Percentiles rank a stretch among this genome's conserved stretches.
These are phyloP conservation scores for Arachnopeziza araneosa DNA, from an alignment of 2,329 filamentous ascomycete species.

Conservation along the genomic window DNA sequence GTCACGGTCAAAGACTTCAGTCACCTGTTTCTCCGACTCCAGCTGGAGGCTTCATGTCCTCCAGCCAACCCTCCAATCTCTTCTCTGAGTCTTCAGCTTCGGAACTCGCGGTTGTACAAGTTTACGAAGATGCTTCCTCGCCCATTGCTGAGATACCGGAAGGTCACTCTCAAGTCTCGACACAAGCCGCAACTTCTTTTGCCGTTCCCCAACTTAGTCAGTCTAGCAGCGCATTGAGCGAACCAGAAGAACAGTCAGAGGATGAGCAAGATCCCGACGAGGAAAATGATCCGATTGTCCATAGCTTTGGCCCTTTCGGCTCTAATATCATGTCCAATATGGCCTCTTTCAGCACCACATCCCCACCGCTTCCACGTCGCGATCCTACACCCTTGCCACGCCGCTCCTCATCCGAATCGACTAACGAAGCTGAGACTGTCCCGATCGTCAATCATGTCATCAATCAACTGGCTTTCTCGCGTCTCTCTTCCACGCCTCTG, in stretches of 20 bases:
- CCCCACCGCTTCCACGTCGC: slow-evolving; percentile 43
- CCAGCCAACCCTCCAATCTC: slow-evolving; percentile 20
- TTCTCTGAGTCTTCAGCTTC: slow-evolving; percentile 37
- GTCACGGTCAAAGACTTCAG: slow-evolving; percentile 50
- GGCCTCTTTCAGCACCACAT: slow-evolving; percentile 66
- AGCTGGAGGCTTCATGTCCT: slow-evolving; percentile 5
- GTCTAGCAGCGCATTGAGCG: slow-evolving; percentile 49
- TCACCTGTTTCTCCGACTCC: slow-evolving; percentile 75
- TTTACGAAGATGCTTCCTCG: slow-evolving; percentile 66
- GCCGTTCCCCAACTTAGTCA: slow-evolving; percentile 18
- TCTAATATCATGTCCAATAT: slow-evolving; percentile 79
- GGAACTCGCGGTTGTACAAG: slow-evolving; percentile 47
- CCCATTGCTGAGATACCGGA: slow-evolving; percentile 38
- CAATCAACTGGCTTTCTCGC: slow-evolving; percentile 93
- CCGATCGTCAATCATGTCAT: slow-evolving; percentile 76
- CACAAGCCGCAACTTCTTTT: slow-evolving; percentile 24
- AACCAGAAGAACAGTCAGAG: slow-evolving; percentile 62
- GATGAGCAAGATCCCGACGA: slow-evolving; percentile 81
- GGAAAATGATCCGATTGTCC: slow-evolving; percentile 89
- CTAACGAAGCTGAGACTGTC: slow-evolving; percentile 35
- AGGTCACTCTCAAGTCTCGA: slow-evolving; percentile 22
- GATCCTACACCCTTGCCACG: slow-evolving; percentile 23
- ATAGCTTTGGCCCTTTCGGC: slow-evolving; percentile 87
- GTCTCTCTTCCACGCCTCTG: slow-evolving; percentile 83
- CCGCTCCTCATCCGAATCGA: slow-evolving; percentile 25